Base-by-base conservation (phyloP, 1,284 basidiomycete genomes). In the Chalciporus sp. region DNA sequence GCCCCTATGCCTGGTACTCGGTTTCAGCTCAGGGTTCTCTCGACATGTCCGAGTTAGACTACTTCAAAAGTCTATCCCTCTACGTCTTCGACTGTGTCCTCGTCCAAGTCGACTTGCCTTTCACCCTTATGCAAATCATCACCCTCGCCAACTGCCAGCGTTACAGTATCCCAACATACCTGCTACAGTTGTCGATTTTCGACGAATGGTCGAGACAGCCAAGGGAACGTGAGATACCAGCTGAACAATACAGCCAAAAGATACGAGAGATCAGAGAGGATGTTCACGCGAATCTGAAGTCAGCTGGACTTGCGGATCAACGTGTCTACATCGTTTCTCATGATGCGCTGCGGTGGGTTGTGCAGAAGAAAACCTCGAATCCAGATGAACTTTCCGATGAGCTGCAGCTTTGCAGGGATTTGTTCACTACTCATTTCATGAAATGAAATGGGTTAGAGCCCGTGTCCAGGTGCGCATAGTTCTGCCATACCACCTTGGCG, bases 271-370 rank as follows among this genome's bases (percentile, higher is more conserved):
- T 61, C 17, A 44, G 51, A 35, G 47, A 23, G 6, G 64, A 5
- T 11, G 64, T 64, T 1, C 12, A 26, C 16, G 33, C 27, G 0
- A 62, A 62, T 31, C 11, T 64, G 42, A 37, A 56, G 12, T 44
- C 51, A 0, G 55, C 61, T 1, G 55, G 55, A 19, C 49, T 66
- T 5, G 23, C 53, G 0, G 29, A 64, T 31, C 61, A 63, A 29
- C 63, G 61, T 0, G 59, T 66, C 6, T 66, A 63, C 29, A 62
- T 63, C 26, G 44, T 64, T 47, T 59, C 61, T n/a, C 44, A 37
- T 51, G 47, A 1, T 11, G 47, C 59, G 23, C 16, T 66, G 43
- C n/a, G 61, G 48, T 33, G 19, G 14, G 26, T 59, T 16, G 52
- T 66, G 19, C 19, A 12, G 29, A 50, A 53, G 2, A 64, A 53